These are phyloP conservation scores for Starmerella stellata DNA, from an alignment of 805 yeast genomes.

Conservation along the genomic window DNA sequence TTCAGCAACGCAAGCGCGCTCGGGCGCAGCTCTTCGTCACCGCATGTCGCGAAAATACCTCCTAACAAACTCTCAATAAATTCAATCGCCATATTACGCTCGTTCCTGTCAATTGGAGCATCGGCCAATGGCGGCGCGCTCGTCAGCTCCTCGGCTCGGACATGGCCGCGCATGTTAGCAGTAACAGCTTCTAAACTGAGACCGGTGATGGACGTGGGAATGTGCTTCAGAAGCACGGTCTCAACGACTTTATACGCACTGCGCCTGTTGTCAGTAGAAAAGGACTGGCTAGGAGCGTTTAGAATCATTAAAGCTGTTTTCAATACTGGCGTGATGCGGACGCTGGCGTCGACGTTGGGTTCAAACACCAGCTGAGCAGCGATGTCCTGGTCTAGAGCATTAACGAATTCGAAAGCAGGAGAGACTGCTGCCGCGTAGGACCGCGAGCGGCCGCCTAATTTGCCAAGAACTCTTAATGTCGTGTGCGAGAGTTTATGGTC, in stretches of 20 bases:
- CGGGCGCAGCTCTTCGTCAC: slow-evolving; percentile 50
- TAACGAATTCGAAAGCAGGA: slow-evolving; percentile 43
- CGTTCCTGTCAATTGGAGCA: slow-evolving; percentile 12
- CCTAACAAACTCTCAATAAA: slow-evolving; percentile 47
- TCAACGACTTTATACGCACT: slow-evolving; percentile 63
- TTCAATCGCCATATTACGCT: slow-evolving; percentile 33
- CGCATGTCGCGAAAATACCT: slow-evolving; percentile 55
- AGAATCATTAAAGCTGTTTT: slow-evolving; percentile 58
- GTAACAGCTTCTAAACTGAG: slow-evolving; percentile 3
- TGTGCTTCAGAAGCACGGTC: slow-evolving; percentile 45
- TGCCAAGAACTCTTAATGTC: slow-evolving; percentile 80
- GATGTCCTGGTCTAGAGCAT: slow-evolving; percentile 42
- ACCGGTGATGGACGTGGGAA: slow-evolving; percentile 27
- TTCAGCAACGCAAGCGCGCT: slow-evolving; percentile 47
- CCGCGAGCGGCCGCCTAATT: slow-evolving; percentile 89
- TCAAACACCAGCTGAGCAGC: slow-evolving; percentile 52
- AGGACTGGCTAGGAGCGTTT: slow-evolving; percentile 36
- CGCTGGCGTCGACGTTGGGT: slow-evolving; percentile 33
- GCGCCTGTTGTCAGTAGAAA: slow-evolving; percentile 43
- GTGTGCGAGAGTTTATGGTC: slow-evolving; percentile 92
- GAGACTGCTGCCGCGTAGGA: slow-evolving; percentile 39
- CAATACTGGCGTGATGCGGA: slow-evolving; percentile 71
- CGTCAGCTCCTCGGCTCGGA: slow-evolving; percentile 7
- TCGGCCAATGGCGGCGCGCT: slow-evolving; percentile 14
- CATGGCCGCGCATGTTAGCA: slow-evolving; percentile 5